Evolutionary conservation across 768 basidiomycete genomes (phyloP).

Genomic region (Kwoniella botswanensis): DNA sequence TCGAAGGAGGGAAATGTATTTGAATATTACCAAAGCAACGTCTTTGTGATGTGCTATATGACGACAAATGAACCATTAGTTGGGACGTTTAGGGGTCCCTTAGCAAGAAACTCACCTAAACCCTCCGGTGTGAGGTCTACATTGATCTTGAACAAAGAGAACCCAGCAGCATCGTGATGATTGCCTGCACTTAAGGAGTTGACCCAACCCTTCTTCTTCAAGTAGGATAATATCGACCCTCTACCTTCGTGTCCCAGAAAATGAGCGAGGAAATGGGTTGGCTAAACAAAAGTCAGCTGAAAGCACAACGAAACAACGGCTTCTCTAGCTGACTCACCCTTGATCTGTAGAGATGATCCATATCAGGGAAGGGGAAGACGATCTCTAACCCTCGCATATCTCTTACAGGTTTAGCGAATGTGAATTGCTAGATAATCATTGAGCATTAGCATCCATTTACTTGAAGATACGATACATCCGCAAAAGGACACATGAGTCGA

Average conservation of each 20-base stretch:
- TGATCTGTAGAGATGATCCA: conserved; percentile 63
- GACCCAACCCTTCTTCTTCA: conserved; percentile 88
- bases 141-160: conserved; percentile 86
- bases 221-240: conserved; percentile 85
- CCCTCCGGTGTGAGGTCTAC: conserved; percentile 82
- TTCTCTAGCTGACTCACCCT: conserved; percentile 59
- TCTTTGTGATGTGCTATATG: conserved; percentile 73
- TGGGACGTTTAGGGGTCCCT: background rate
- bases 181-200: conserved; percentile 73
- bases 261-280: conserved; percentile 76
- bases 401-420: conserved; percentile 84
- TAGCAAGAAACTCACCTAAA: conserved; percentile 64
- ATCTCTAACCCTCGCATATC: conserved; percentile 81
- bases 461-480: no score
- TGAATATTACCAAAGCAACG: conserved; percentile 72
- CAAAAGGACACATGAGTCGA: no score
- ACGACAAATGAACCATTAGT: background rate
- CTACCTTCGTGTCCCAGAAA: conserved; percentile 77
- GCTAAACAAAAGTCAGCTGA: no score
- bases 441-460: no score
- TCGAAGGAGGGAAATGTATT: conserved; percentile 67
- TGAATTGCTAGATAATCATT: conserved; percentile 34
- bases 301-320: no score
- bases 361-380: conserved; percentile 64
- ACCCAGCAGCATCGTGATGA: conserved; percentile 72